Percentiles rank a stretch among this genome's conserved stretches.
These are phyloP conservation scores for Spizellomyces sp. DNA, from an alignment of 192 early-diverging fungal genomes.

Conservation along the genomic window DNA sequence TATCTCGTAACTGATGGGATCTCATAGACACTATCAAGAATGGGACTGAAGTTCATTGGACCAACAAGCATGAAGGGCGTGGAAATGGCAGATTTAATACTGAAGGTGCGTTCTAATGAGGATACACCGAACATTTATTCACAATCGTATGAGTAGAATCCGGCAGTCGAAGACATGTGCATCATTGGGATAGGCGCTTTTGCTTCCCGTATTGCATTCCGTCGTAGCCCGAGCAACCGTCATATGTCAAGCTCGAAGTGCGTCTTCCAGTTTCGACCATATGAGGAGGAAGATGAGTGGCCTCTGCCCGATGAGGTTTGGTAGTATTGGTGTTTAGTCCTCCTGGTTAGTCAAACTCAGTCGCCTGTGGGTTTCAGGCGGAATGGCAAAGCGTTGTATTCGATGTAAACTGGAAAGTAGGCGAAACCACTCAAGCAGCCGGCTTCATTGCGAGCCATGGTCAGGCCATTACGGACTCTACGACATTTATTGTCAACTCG, in stretches of 20 bases:
- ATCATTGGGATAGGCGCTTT: constrained; percentile 46
- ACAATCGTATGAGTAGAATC: constrained; percentile 36
- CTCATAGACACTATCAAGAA: constrained; percentile 40
- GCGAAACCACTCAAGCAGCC: not conserved
- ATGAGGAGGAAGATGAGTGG: constrained; percentile 27
- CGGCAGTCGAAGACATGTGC: constrained; percentile 40
- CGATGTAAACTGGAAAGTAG: constrained; percentile 30
- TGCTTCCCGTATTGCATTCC: constrained; percentile 21
- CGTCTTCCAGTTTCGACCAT: constrained; percentile 38
- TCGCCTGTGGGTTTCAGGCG: not conserved
- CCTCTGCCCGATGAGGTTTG: constrained; percentile 26
- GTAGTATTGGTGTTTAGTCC: not conserved
- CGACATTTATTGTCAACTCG: constrained; percentile 32
- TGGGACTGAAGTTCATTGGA: constrained; percentile 50
- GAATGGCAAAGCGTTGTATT: constrained; percentile 26
- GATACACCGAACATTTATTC: not conserved
- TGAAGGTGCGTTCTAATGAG: constrained; percentile 41
- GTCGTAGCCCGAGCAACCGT: constrained; percentile 38
- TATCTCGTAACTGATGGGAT: not conserved
- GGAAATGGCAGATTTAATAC: constrained; percentile 47
- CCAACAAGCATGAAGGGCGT: constrained; percentile 44
- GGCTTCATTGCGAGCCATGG: constrained; percentile 29
- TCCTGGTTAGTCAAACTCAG: not conserved
- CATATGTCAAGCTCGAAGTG: constrained; percentile 40
- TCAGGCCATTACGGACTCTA: constrained; percentile 38